These are phyloP conservation scores for Withania somnifera DNA, from an alignment of 305 asterid genomes.

Conservation along the genomic window DNA sequence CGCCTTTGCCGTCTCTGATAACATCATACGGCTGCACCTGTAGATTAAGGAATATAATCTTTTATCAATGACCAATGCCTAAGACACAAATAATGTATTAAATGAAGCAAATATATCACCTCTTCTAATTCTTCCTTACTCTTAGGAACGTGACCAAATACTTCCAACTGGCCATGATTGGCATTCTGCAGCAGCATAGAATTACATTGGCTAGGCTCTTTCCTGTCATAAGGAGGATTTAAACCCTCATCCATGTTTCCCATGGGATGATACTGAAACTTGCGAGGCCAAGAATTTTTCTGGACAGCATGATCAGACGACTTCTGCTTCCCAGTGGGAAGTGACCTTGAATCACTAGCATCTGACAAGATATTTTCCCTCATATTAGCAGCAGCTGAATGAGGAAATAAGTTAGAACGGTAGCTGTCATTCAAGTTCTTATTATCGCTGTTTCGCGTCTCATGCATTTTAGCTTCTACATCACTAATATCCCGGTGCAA, in stretches of 20 bases:
- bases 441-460: slow-evolving; percentile 29
- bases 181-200: slow-evolving; percentile 32
- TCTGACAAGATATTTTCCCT: slow-evolving; percentile 46
- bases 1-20: slow-evolving; percentile 33
- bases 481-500: slow-evolving; percentile 18
- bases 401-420: slow-evolving; percentile 49
- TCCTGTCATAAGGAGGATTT: slow-evolving; percentile 31
- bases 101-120: slow-evolving; percentile 20
- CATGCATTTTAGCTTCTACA: slow-evolving; percentile 28
- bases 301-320: slow-evolving; percentile 34
- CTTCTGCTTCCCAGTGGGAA: slow-evolving; percentile 48
- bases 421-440: slow-evolving; percentile 59
- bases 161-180: slow-evolving; percentile 39
- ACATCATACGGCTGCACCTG: slow-evolving; percentile 46
- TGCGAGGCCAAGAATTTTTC: slow-evolving; percentile 44
- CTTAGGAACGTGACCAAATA: slow-evolving; percentile 35
- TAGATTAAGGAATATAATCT: slow-evolving; percentile 5
- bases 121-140: slow-evolving; percentile 23
- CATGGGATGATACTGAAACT: slow-evolving; percentile 89
- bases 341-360: slow-evolving; percentile 44
- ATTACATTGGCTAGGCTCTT: slow-evolving; percentile 34
- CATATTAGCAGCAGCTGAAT: slow-evolving; percentile 35
- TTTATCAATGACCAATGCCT: background rate
- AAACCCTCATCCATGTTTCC: slow-evolving; percentile 62
- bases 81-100: background rate